Base-by-base conservation (phyloP, 140 eudicot genomes). In the Oenanthe javanica region DNA sequence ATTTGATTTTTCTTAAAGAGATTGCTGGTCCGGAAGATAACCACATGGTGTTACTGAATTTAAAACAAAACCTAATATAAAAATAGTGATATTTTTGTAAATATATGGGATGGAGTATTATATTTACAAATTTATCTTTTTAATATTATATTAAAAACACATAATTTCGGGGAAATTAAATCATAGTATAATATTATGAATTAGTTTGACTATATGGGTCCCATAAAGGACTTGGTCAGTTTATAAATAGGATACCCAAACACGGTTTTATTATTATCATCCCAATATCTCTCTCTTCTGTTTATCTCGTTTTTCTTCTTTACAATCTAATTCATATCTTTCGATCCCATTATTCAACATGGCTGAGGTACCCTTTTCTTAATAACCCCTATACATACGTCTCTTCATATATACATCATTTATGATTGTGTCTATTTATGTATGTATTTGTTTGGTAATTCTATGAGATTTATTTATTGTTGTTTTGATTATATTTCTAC, bases 231-330 rank as follows among this genome's bases (percentile, higher is more conserved):
- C 69, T 6, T n/a, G 31, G 36, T 61, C 36, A 2, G 69, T 61
- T 61, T n/a, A 61, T 61, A 61, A 61, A 61, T 61, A 61, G 69
- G 38, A 61, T 61, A n/a, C 69, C 69, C 69, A 61, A 61, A 61
- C 69, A 61, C 69, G 69, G 69, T 61, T 61, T n/a, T 61, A 61
- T 8, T 2, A 61, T 61, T 14, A 61, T 13, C 52, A 31, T 31
- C 36, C 36, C 36, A 31, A 31, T 31, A 31, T 57, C 21, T 6
- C 1, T 1, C 11, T 31, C 1, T 31, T 31, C 36, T 31, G 1
- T 59, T 6, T 21, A 19, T 59, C 67, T 19, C 31, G 8, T 59
- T 59, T 16, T 59, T 21, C 11, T 19, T 6, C 4, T 59, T 21
- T 7, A 1, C 36, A n/a, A 61, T 61, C 69, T n/a, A 4, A 61